A percentile compares a stretch with the other conserved stretches of the same genome.
phyloP scores from a whole-genome alignment of 148 eudicot species.

The Rhododendron simsii region DNA sequence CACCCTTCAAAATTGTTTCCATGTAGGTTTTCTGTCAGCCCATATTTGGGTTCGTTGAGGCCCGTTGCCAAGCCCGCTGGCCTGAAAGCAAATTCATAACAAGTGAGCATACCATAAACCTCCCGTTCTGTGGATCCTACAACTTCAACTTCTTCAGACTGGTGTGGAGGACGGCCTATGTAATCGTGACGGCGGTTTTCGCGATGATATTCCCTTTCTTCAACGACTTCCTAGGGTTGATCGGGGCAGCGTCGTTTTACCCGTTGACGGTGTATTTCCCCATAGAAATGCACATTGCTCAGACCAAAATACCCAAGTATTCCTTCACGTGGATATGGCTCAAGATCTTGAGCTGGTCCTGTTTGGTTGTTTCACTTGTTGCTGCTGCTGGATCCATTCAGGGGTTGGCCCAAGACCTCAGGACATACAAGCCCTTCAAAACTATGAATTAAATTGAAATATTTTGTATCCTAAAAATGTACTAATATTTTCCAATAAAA shows the following conservation, averaged over 20 bases:
- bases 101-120: slow-evolving; percentile 32
- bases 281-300: slow-evolving; percentile 12
- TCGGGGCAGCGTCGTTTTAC: slow-evolving; percentile 65
- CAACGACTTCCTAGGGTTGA: slow-evolving; percentile 74
- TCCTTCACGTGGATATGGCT: slow-evolving; percentile 10
- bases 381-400: slow-evolving; percentile 9
- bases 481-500: neutral
- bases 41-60: slow-evolving; percentile 61
- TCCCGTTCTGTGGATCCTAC: slow-evolving; percentile 46
- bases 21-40: slow-evolving; percentile 76
- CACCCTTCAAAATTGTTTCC: too few species aligned
- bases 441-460: neutral
- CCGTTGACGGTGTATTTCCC: slow-evolving; percentile 9
- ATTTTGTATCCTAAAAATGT: neutral
- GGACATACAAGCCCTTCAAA: slow-evolving; percentile 12
- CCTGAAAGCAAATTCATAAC: slow-evolving; percentile 64
- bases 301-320: slow-evolving; percentile 18
- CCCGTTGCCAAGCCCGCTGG: slow-evolving; percentile 33
- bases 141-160: slow-evolving; percentile 62
- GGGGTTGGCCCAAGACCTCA: neutral
- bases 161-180: slow-evolving; percentile 79
- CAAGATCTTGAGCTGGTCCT: slow-evolving; percentile 1
- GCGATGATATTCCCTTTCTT: slow-evolving; percentile 94
- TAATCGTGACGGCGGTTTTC: slow-evolving; percentile 47
- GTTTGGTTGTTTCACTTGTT: slow-evolving; percentile 32